These are phyloP conservation scores for Allomyces javanicus DNA, from an alignment of 192 early-diverging fungal genomes.

Conservation along the genomic window DNA sequence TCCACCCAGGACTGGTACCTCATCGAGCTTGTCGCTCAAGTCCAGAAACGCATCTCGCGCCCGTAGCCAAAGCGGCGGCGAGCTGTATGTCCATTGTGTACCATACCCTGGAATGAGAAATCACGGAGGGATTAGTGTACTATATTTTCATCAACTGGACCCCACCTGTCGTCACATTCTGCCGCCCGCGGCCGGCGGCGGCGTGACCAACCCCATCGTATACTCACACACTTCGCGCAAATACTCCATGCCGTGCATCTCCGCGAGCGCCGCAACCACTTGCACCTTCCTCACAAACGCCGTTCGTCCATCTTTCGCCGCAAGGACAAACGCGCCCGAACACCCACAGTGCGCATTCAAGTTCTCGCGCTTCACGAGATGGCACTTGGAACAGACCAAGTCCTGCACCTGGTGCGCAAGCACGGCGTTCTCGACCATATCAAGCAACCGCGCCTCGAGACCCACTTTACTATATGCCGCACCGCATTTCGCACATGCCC, in stretches of 20 bases:
- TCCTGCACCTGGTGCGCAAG: constrained; percentile 78
- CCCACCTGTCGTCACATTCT: neutral
- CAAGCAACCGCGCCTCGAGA: constrained; percentile 69
- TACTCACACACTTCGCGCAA: constrained; percentile 36
- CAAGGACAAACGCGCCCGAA: constrained; percentile 31
- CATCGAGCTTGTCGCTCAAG: neutral
- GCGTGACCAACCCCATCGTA: constrained; percentile 4
- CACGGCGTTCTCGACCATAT: constrained; percentile 42
- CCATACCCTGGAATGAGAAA: neutral
- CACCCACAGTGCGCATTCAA: constrained; percentile 53
- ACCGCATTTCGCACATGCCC: constrained; percentile 59
- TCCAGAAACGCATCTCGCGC: neutral
- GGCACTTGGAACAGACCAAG: constrained; percentile 58
- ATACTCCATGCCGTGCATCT: constrained; percentile 31
- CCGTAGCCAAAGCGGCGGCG: neutral
- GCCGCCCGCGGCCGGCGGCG: constrained; percentile 3
- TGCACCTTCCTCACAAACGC: constrained; percentile 27
- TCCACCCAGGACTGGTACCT: neutral
- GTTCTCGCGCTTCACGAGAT: constrained; percentile 58
- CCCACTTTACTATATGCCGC: constrained; percentile 52
- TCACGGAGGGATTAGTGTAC: no score
- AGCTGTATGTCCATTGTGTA: neutral
- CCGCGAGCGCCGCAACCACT: constrained; percentile 42
- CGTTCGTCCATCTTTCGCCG: constrained; percentile 21
- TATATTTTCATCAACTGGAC: no score